Conservation (phyloP, 805 yeast genomes). For the Metschnikowia lachancei region DNA sequence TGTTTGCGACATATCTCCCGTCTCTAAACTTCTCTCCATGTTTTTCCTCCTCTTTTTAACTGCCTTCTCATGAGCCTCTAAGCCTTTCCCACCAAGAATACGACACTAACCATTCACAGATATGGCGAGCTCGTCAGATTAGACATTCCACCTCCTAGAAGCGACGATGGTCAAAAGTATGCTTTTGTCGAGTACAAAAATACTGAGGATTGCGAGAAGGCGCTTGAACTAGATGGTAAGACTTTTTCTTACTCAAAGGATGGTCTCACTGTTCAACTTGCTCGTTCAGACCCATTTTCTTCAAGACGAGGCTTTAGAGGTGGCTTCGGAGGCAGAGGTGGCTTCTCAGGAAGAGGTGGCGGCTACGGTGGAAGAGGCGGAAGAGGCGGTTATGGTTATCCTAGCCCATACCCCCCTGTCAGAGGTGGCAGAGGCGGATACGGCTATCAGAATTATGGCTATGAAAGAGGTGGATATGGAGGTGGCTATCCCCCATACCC, state of each 20-base stretch:
- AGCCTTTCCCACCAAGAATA: constrained; percentile 5
- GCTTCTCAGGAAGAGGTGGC: constrained; percentile 23
- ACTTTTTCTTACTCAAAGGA: constrained; percentile 42
- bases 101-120: constrained; percentile 29
- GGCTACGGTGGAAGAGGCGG: constrained; percentile 13
- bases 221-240: constrained; percentile 48
- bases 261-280: constrained; percentile 52
- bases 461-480: constrained; percentile 25
- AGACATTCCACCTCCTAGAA: constrained; percentile 62
- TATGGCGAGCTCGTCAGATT: constrained; percentile 57
- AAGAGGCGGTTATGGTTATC: constrained; percentile 29
- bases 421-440: constrained; percentile 25
- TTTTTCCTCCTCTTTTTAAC: constrained; percentile 1
- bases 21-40: neutral
- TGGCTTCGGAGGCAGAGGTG: constrained; percentile 20
- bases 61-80: constrained; percentile 8
- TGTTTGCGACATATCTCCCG: no score
- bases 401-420: constrained; percentile 18
- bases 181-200: constrained; percentile 62
- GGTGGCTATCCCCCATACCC: constrained; percentile 18
- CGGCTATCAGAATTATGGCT: constrained; percentile 19
- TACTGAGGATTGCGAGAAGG: constrained; percentile 52
- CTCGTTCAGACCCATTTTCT: constrained; percentile 52
- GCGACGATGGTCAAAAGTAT: constrained; percentile 56
- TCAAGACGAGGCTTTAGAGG: constrained; percentile 32